Conservation (phyloP, 2,329 filamentous ascomycete genomes). For the Penicillium freii region DNA sequence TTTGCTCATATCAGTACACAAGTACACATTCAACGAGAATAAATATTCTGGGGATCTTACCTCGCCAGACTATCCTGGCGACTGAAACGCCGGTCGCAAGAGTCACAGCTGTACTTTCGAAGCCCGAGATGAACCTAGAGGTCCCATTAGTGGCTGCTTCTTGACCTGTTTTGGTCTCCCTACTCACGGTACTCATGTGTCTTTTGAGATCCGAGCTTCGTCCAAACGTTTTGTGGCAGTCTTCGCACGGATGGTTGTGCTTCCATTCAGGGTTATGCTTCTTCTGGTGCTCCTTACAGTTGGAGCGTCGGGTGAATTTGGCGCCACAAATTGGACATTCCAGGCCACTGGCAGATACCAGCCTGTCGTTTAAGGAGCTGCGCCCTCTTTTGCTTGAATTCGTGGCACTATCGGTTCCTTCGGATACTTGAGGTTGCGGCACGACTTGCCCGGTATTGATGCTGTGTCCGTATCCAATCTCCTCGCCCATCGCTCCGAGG, state of each 20-base stretch:
- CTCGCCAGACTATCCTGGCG: constrained; percentile 16
- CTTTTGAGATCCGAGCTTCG: constrained; percentile 73
- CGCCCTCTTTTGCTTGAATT: background rate
- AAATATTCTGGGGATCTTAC: constrained; percentile 3
- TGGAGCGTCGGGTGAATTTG: constrained; percentile 79
- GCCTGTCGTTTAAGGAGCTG: constrained; percentile 14
- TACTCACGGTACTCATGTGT: constrained; percentile 54
- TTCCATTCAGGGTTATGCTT: constrained; percentile 73
- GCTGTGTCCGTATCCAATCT: background rate
- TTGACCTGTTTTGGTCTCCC: constrained; percentile 27
- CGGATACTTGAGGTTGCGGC: constrained; percentile 2
- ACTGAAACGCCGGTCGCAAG: constrained; percentile 15
- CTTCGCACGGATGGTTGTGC: constrained; percentile 68
- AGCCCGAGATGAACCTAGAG: constrained; percentile 5
- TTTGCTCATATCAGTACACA: background rate
- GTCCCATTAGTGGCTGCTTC: background rate
- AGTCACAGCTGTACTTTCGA: constrained; percentile 14
- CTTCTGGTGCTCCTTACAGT: constrained; percentile 82
- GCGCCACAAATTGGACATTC: constrained; percentile 74
- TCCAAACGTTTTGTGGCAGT: constrained; percentile 74
- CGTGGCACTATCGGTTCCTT: background rate
- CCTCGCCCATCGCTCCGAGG: background rate
- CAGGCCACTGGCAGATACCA: constrained; percentile 58
- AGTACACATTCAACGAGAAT: background rate
- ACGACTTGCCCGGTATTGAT: background rate